These are phyloP conservation scores for Cytospora schulzeri DNA, from an alignment of 2,329 filamentous ascomycete genomes.

Conservation along the genomic window DNA sequence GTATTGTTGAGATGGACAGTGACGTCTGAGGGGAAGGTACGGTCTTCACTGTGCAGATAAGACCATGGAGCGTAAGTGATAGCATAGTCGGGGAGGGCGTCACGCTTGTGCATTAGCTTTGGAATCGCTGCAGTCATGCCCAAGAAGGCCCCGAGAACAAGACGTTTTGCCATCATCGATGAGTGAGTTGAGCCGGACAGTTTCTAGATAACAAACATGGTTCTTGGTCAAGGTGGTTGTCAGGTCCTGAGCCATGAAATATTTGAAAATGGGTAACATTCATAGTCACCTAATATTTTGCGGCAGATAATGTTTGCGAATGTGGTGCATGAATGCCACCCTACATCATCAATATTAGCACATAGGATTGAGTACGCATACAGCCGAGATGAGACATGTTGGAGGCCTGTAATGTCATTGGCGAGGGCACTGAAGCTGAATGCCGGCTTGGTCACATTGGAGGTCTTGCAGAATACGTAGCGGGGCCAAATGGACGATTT, in stretches of 20 bases:
- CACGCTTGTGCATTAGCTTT: conserved; percentile 7
- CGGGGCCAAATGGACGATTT: not conserved
- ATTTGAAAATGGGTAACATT: not conserved
- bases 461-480: not conserved
- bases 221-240: not conserved
- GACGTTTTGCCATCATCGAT: not conserved
- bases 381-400: not conserved
- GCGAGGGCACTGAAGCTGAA: too few species aligned
- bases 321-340: not conserved
- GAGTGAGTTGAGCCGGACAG: not conserved
- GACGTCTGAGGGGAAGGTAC: conserved; percentile 30
- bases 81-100: conserved; percentile 30
- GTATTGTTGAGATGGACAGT: conserved; percentile 29
- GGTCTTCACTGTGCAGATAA: conserved; percentile 30
- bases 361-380: not conserved
- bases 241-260: not conserved
- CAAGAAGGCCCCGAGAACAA: not conserved
- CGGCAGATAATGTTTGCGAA: not conserved
- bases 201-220: not conserved
- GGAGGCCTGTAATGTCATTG: too few species aligned
- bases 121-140: conserved; percentile 9
- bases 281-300: not conserved
- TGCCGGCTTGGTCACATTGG: not conserved
- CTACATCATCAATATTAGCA: not conserved
- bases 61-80: conserved; percentile 29